phyloP scores from a whole-genome alignment of 192 early-diverging fungal species.

The Coemansia furcata region DNA sequence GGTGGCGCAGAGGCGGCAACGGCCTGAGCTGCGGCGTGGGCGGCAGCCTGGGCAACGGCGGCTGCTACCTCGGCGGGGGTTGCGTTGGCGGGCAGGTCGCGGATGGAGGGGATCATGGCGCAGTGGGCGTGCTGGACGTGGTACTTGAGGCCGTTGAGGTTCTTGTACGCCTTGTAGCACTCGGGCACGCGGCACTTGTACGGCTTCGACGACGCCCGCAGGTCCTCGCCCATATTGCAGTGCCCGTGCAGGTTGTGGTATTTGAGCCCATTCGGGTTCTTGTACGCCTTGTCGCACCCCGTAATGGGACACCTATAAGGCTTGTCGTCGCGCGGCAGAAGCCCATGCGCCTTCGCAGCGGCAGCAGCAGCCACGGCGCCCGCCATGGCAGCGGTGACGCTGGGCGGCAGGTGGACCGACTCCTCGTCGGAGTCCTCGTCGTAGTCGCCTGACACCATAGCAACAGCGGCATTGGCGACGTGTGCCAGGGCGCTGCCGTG shows the following conservation, averaged over 20 bases:
- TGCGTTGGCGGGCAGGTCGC: constrained; percentile 51
- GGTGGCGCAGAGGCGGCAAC: constrained; percentile 7
- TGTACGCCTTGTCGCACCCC: constrained; percentile 95
- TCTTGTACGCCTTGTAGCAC: constrained; percentile 96
- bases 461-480: constrained; percentile 8
- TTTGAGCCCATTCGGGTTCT: constrained; percentile 98
- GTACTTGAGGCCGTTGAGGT: constrained; percentile 94
- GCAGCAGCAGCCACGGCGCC: constrained; percentile 46
- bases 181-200: constrained; percentile 75
- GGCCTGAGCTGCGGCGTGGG: constrained; percentile 43
- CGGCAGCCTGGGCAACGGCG: constrained; percentile 60
- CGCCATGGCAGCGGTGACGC: constrained; percentile 55
- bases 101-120: constrained; percentile 51
- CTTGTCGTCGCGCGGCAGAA: constrained; percentile 63
- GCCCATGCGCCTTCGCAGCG: constrained; percentile 48
- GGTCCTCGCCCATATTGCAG: constrained; percentile 62
- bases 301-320: constrained; percentile 84
- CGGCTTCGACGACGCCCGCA: constrained; percentile 61
- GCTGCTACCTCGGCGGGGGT: constrained; percentile 59
- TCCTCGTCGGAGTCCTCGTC: constrained; percentile 43
- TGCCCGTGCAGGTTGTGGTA: constrained; percentile 98
- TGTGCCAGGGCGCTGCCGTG: constrained; percentile 2
- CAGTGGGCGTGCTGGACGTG: constrained; percentile 89
- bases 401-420: constrained; percentile 51
- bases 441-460: not conserved